These are phyloP conservation scores for Phytophthora podocarpi DNA, from an alignment of 352 stramenopile genomes.

Conservation along the genomic window DNA sequence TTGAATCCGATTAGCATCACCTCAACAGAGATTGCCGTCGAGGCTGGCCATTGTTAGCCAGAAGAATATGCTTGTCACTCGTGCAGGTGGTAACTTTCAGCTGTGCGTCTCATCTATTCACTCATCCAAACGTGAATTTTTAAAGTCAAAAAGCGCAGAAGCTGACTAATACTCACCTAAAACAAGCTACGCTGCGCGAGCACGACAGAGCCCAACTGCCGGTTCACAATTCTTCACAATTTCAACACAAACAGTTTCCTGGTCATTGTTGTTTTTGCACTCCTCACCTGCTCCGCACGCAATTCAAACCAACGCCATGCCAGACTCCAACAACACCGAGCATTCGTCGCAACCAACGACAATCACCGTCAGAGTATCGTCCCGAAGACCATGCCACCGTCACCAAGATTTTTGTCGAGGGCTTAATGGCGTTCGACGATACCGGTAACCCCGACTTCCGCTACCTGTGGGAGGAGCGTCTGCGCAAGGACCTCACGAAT, in stretches of 20 bases:
- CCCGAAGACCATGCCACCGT: conserved; percentile 23
- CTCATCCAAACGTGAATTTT: conserved; percentile 7
- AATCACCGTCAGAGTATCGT: no score
- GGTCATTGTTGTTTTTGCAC: no score
- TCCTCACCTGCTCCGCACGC: no score
- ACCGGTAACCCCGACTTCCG: conserved; percentile 21
- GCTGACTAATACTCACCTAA: no score
- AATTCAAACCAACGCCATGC: no score
- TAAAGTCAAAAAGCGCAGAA: no score
- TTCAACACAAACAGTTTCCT: no score
- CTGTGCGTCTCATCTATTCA: background rate
- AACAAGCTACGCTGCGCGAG: no score
- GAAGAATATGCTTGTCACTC: background rate
- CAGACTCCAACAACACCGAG: no score
- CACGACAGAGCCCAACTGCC: no score
- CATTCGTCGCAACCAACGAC: no score
- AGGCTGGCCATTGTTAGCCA: background rate
- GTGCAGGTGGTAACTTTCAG: background rate
- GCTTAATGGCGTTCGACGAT: conserved; percentile 11
- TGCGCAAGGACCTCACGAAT: conserved; percentile 19
- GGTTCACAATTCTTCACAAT: no score
- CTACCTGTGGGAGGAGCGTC: conserved; percentile 27
- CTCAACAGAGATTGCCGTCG: background rate
- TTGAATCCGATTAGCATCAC: conserved; percentile 2
- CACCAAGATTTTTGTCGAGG: conserved; percentile 17